phyloP scores from a whole-genome alignment of 257 asterid species.

The Solanum lignicaule region DNA sequence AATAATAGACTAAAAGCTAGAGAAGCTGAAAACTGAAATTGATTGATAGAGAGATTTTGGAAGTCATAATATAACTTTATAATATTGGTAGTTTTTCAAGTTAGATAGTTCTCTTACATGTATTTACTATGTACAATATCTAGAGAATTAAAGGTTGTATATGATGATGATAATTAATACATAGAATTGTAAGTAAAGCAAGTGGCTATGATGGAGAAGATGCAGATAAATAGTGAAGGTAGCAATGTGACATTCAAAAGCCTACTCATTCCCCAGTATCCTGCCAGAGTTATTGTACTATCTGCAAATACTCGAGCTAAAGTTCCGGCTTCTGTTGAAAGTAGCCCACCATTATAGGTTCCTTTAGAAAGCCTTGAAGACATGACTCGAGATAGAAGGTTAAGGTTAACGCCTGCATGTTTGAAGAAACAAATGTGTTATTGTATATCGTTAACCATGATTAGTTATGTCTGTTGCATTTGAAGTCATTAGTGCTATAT shows the following conservation, averaged over 20 bases:
- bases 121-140: not conserved
- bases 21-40: not conserved
- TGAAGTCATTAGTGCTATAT: not conserved
- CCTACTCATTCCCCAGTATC: constrained; percentile 53
- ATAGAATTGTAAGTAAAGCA: constrained; percentile 74
- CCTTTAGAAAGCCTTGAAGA: constrained; percentile 93
- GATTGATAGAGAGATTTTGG: not conserved
- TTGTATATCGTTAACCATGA: not conserved
- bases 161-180: constrained; percentile 20
- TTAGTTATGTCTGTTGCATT: not conserved
- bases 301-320: constrained; percentile 89
- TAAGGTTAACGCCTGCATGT: constrained; percentile 57
- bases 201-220: constrained; percentile 70
- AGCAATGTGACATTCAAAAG: constrained; percentile 68
- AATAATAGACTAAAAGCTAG: not conserved
- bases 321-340: constrained; percentile 92
- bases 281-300: constrained; percentile 78
- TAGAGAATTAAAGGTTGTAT: not conserved
- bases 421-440: not conserved
- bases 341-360: constrained; percentile 76
- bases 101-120: not conserved
- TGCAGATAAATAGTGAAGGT: constrained; percentile 72
- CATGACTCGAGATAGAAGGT: constrained; percentile 87
- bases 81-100: not conserved
- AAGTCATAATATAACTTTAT: not conserved